These are phyloP conservation scores for Schizosaccharomyces japonicus DNA, from an alignment of 805 yeast species.

Conservation along the genomic window DNA sequence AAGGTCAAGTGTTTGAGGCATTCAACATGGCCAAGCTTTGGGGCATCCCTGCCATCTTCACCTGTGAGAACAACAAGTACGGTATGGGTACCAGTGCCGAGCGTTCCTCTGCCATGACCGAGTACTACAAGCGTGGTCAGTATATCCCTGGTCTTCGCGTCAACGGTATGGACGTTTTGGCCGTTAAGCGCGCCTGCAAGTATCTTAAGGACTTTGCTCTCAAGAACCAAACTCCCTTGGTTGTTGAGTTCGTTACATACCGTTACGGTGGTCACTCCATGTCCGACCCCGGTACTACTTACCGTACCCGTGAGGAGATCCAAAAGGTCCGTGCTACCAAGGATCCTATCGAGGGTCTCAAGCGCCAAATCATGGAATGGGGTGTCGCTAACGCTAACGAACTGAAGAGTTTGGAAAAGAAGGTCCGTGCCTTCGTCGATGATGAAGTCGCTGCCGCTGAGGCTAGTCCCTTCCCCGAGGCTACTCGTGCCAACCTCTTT, in stretches of 20 bases:
- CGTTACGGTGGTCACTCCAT: conserved; percentile 99
- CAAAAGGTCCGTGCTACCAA: conserved; percentile 97
- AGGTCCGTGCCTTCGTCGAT: conserved; percentile 84
- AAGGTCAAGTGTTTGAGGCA: conserved; percentile 95
- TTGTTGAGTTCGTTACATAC: conserved; percentile 90
- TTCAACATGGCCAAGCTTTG: conserved; percentile 98
- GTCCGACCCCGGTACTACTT: conserved; percentile 99
- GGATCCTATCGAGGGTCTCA: conserved; percentile 93
- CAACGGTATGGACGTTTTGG: conserved; percentile 95
- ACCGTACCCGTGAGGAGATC: conserved; percentile 97
- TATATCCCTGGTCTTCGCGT: conserved; percentile 96
- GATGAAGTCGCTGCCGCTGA: conserved; percentile 87
- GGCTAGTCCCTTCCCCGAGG: conserved; percentile 83
- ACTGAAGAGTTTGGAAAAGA: conserved; percentile 82
- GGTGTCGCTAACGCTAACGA: conserved; percentile 82
- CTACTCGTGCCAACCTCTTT: conserved; percentile 77
- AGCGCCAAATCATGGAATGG: conserved; percentile 60
- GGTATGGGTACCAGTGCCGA: conserved; percentile 99
- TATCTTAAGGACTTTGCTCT: conserved; percentile 92
- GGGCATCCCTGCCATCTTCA: conserved; percentile 83
- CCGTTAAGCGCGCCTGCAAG: conserved; percentile 84
- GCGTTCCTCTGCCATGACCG: conserved; percentile 88
- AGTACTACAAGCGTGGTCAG: conserved; percentile 97
- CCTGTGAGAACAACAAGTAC: conserved; percentile 96
- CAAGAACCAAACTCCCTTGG: conserved; percentile 85